Percentiles rank a stretch among this genome's conserved stretches.
phyloP scores from a whole-genome alignment of 306 rosid species.

The Malus sylvestris region DNA sequence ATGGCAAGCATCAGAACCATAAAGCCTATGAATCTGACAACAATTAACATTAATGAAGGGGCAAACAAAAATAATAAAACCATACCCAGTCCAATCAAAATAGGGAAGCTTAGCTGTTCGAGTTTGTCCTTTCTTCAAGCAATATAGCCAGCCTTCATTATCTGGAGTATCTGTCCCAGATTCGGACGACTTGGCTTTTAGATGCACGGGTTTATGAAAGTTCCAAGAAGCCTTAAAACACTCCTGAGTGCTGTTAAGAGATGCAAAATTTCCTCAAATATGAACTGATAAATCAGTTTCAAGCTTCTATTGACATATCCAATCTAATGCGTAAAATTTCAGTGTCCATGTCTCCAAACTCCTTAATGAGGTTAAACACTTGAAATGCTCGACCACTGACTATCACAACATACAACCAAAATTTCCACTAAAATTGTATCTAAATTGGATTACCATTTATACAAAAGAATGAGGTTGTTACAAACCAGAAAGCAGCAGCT shows the following conservation, averaged over 20 bases:
- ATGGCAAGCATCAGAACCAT: neutral
- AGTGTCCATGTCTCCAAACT: neutral
- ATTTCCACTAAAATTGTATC: neutral
- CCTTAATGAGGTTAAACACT: neutral
- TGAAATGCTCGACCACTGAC: neutral
- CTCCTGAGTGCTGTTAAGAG: conserved; percentile 77
- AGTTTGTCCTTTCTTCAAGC: conserved; percentile 73
- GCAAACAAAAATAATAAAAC: conserved; percentile 7
- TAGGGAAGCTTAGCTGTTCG: conserved; percentile 73
- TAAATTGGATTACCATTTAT: neutral
- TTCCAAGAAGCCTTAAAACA: conserved; percentile 95
- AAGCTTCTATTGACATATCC: neutral
- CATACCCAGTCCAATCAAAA: conserved; percentile 96
- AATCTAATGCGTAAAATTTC: neutral
- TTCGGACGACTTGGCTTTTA: conserved; percentile 48
- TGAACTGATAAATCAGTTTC: neutral
- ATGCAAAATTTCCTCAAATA: neutral
- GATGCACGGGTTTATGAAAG: conserved; percentile 79
- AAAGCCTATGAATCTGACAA: neutral
- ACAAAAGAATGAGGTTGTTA: conserved; percentile 14
- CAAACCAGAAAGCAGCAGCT: conserved; percentile 89
- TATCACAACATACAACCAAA: neutral
- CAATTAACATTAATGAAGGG: neutral
- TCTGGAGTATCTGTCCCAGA: conserved; percentile 32
- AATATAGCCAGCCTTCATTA: conserved; percentile 73